Conservation (phyloP, 192 early-diverging fungal species). For the Phycomyces blakesleeanus region DNA sequence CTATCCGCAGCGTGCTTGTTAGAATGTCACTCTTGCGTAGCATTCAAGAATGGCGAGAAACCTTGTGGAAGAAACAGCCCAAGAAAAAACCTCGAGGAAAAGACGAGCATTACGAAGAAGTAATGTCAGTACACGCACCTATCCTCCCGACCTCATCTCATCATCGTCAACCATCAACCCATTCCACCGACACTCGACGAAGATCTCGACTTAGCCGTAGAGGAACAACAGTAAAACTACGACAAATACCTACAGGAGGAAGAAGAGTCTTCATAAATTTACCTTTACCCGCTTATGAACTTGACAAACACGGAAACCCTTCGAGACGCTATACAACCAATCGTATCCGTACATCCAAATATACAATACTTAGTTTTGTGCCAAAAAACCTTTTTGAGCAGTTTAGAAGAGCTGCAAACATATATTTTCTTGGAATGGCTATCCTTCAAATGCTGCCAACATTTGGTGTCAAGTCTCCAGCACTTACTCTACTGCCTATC, state of each 20-base stretch:
- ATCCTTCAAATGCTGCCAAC: slow-evolving; percentile 79
- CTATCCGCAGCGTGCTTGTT: background rate
- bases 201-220: slow-evolving; percentile 20
- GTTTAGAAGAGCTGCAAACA: slow-evolving; percentile 76
- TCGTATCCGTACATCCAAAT: slow-evolving; percentile 87
- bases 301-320: slow-evolving; percentile 51
- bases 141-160: too few relatives aligned
- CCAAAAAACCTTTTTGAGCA: slow-evolving; percentile 93
- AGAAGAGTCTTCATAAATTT: slow-evolving; percentile 64
- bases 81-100: too few relatives aligned
- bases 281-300: slow-evolving; percentile 49
- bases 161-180: background rate
- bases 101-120: background rate
- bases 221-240: slow-evolving; percentile 44
- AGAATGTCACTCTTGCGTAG: background rate
- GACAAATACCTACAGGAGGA: slow-evolving; percentile 39
- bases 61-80: too few relatives aligned
- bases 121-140: background rate
- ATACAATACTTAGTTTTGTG: slow-evolving; percentile 80
- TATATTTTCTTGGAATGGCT: slow-evolving; percentile 85
- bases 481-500: slow-evolving; percentile 79
- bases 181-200: slow-evolving; percentile 3
- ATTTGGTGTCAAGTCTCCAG: slow-evolving; percentile 75
- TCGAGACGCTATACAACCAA: slow-evolving; percentile 66
- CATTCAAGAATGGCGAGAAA: too few relatives aligned